These are phyloP conservation scores for Didymella pomorum DNA, from an alignment of 2,329 filamentous ascomycete genomes.

Conservation along the genomic window DNA sequence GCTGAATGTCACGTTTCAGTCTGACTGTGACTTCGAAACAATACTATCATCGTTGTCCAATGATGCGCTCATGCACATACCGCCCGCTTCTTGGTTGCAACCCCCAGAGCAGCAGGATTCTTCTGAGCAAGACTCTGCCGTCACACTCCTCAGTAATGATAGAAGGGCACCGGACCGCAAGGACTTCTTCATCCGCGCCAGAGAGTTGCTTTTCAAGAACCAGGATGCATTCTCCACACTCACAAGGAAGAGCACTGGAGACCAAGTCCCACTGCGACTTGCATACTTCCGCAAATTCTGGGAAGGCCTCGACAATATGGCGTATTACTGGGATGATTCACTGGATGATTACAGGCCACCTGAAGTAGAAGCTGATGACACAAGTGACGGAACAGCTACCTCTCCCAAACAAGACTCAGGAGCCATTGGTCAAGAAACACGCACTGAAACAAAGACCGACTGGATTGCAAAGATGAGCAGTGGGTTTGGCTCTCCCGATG, in stretches of 20 bases:
- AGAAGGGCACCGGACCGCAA: conserved; percentile 56
- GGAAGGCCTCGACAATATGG: conserved; percentile 65
- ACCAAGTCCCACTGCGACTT: conserved; percentile 58
- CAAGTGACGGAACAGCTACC: conserved; percentile 8
- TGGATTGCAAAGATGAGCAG: conserved; percentile 20
- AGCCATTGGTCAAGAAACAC: conserved; percentile 14
- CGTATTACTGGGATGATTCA: conserved; percentile 69
- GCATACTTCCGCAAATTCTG: conserved; percentile 68
- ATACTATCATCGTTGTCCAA: conserved; percentile 46
- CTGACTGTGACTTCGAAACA: conserved; percentile 51
- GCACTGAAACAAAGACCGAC: conserved; percentile 24
- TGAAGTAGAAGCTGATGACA: conserved; percentile 22
- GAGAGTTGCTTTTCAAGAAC: conserved; percentile 63
- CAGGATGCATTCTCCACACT: conserved; percentile 66
- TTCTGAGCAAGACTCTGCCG: conserved; percentile 33
- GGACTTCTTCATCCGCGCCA: conserved; percentile 58
- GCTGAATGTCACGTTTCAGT: conserved; percentile 54
- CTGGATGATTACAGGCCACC: conserved; percentile 62
- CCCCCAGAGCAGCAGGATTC: conserved; percentile 40
- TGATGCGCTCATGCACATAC: conserved; percentile 50
- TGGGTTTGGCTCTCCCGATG: conserved; percentile 20
- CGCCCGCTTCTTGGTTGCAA: conserved; percentile 48
- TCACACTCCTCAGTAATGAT: conserved; percentile 58
- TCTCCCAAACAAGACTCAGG: conserved; percentile 6
- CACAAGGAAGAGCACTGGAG: conserved; percentile 57